Evolutionary conservation across 106 monocot species (phyloP).

Genomic region (Triglochin maritima): DNA sequence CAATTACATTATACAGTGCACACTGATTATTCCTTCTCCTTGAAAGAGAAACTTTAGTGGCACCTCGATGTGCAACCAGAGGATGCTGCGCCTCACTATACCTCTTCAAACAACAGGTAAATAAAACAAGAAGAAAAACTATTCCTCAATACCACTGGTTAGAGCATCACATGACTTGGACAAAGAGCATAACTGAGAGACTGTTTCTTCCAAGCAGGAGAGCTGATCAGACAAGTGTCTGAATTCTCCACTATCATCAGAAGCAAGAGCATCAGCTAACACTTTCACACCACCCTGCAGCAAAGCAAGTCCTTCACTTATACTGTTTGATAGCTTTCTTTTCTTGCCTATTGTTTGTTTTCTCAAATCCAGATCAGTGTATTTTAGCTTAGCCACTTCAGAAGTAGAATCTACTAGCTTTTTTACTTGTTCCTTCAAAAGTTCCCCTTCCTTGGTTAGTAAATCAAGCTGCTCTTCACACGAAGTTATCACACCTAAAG

Average conservation of each 20-base stretch:
- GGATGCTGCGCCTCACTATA: too few relatives aligned
- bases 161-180: not conserved
- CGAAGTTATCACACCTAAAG: slow-evolving; percentile 15
- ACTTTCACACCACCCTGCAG: slow-evolving; percentile 62
- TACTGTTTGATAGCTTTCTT: slow-evolving; percentile 57
- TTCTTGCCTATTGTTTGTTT: slow-evolving; percentile 28
- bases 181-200: slow-evolving; percentile 32
- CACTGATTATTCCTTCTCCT: too few relatives aligned
- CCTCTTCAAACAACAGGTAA: too few relatives aligned
- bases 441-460: slow-evolving; percentile 50
- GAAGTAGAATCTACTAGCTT: not conserved
- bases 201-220: slow-evolving; percentile 43
- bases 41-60: too few relatives aligned
- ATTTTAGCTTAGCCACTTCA: slow-evolving; percentile 16
- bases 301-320: slow-evolving; percentile 57
- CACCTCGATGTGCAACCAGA: too few relatives aligned
- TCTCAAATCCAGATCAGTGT: slow-evolving; percentile 10
- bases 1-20: too few relatives aligned
- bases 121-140: too few relatives aligned
- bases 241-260: slow-evolving; percentile 31
- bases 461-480: slow-evolving; percentile 33
- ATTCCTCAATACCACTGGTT: too few relatives aligned
- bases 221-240: slow-evolving; percentile 46
- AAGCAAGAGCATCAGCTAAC: slow-evolving; percentile 38
- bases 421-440: slow-evolving; percentile 26